A percentile compares a stretch with the other conserved stretches of the same genome.
Conservation (phyloP, 2,329 filamentous ascomycete genomes). For the Colletotrichum sp. region DNA sequence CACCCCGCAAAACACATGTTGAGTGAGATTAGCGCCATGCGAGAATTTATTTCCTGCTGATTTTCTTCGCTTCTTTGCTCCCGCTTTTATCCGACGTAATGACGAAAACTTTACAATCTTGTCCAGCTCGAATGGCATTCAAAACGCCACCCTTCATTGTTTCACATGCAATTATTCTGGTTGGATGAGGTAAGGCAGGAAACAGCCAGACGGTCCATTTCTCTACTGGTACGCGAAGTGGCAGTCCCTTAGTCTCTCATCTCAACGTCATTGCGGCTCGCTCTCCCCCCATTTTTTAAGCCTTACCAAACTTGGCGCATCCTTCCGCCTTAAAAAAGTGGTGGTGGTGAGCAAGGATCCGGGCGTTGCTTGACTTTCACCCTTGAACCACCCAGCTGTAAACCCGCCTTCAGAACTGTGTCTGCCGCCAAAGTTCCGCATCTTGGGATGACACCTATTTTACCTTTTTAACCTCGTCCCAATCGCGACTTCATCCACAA, state of each 20-base stretch:
- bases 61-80: not conserved
- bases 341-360: not conserved
- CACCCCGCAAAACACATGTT: not conserved
- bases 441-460: not conserved
- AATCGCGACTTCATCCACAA: not conserved
- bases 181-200: not conserved
- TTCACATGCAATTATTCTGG: not conserved
- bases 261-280: slow-evolving; percentile 14
- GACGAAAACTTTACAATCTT: not conserved
- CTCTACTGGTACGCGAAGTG: not conserved
- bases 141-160: not conserved
- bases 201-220: not conserved
- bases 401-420: not conserved
- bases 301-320: not conserved
- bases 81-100: not conserved
- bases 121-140: not conserved
- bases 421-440: not conserved
- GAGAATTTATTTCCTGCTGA: not conserved
- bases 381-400: not conserved
- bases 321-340: not conserved
- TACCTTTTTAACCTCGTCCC: not conserved
- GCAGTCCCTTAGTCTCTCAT: slow-evolving; percentile 12
- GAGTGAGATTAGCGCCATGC: not conserved
- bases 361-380: not conserved
- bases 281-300: not conserved